phyloP scores from a whole-genome alignment of 2,329 filamentous ascomycete species.

The Ophiostoma novo-ulmi region DNA sequence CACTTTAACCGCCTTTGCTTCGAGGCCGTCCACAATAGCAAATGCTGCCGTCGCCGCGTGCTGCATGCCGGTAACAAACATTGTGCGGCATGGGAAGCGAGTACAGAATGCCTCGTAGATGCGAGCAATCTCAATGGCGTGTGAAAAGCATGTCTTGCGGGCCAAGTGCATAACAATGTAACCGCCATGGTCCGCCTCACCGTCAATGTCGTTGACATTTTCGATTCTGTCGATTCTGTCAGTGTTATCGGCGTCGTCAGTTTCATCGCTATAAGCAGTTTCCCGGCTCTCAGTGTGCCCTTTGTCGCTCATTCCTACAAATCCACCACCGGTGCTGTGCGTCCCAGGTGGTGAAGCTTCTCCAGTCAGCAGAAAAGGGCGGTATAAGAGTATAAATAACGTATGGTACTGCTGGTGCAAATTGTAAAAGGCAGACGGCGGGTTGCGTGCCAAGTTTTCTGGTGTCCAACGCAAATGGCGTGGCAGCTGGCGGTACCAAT shows the following conservation, averaged over 20 bases:
- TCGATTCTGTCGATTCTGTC: not conserved
- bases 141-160: conserved; percentile 20
- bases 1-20: not conserved
- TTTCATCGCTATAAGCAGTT: not conserved
- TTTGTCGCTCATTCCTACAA: too few relatives aligned
- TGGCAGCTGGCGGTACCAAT: not conserved
- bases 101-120: conserved; percentile 22
- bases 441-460: not conserved
- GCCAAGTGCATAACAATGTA: conserved; percentile 16
- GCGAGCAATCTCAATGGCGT: conserved; percentile 22
- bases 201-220: not conserved
- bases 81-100: conserved; percentile 20
- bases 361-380: not conserved
- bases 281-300: not conserved
- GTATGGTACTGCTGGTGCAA: conserved; percentile 2
- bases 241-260: not conserved
- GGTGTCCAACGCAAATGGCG: not conserved
- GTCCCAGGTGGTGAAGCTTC: not conserved
- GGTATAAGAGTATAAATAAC: not conserved
- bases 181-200: not conserved
- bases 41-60: conserved; percentile 23
- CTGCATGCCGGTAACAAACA: conserved; percentile 25
- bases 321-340: not conserved
- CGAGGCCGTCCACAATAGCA: conserved; percentile 22
- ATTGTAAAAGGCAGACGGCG: not conserved